phyloP scores from a whole-genome alignment of 1,284 basidiomycete species.

The Psilocybe mexicana region DNA sequence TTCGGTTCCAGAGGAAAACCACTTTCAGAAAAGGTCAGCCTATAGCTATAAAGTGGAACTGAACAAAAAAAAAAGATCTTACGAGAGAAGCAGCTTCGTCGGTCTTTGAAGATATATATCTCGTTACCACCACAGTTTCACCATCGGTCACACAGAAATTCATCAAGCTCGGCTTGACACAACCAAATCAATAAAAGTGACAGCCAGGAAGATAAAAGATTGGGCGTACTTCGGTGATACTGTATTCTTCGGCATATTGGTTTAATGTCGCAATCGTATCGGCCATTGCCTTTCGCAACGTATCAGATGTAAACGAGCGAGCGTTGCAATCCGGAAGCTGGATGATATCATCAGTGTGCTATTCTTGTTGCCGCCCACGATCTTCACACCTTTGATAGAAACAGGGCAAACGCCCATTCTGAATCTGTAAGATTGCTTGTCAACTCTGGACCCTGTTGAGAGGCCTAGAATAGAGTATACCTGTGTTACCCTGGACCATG shows the following conservation, averaged over 20 bases:
- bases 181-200: neutral
- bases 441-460: neutral
- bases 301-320: conserved; percentile 60
- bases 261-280: conserved; percentile 84
- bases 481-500: conserved; percentile 89
- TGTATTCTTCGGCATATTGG: conserved; percentile 69
- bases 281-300: conserved; percentile 80
- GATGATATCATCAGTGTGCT: conserved; percentile 3
- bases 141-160: conserved; percentile 98
- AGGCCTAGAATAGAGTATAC: conserved; percentile 37
- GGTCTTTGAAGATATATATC: conserved; percentile 90
- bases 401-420: conserved; percentile 93
- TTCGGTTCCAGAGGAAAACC: conserved; percentile 93
- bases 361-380: neutral
- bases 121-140: conserved; percentile 88
- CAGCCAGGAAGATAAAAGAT: neutral
- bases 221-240: conserved; percentile 63
- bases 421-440: conserved; percentile 57
- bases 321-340: conserved; percentile 84
- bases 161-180: conserved; percentile 78
- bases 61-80: conserved; percentile 21
- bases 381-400: conserved; percentile 74
- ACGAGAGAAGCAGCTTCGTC: conserved; percentile 93
- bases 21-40: conserved; percentile 44
- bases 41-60: neutral